phyloP scores from a whole-genome alignment of 495 filamentous ascomycete genomes.

The Elasticomyces elasticus region DNA sequence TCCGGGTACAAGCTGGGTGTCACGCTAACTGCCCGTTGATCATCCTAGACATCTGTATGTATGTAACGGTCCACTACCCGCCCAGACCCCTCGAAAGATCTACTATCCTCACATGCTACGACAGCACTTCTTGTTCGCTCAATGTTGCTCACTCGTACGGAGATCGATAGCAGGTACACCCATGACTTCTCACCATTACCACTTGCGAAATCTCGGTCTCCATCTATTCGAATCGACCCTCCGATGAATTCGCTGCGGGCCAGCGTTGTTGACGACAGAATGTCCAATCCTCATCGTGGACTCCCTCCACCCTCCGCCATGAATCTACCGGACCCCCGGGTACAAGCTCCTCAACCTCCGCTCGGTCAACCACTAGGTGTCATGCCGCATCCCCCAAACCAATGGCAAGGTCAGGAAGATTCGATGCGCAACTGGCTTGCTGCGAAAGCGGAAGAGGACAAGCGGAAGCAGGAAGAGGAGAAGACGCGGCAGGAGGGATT shows the following conservation, averaged over 20 bases:
- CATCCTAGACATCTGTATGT: slow-evolving; percentile 12
- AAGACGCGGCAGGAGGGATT: slow-evolving; percentile 71
- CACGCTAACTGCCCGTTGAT: too few species aligned
- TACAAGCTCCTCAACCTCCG: slow-evolving; percentile 8
- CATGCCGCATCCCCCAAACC: slow-evolving; percentile 59
- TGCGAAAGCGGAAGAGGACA: slow-evolving; percentile 79
- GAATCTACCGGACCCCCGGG: slow-evolving; percentile 41
- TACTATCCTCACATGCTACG: background rate
- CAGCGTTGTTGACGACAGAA: slow-evolving; percentile 33
- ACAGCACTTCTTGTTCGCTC: background rate
- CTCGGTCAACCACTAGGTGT: slow-evolving; percentile 27
- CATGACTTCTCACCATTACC: slow-evolving; percentile 57
- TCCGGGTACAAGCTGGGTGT: too few species aligned
- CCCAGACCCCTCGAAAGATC: background rate
- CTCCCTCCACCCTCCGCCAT: slow-evolving; percentile 66
- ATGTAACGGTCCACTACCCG: slow-evolving; percentile 8
- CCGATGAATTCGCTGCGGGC: slow-evolving; percentile 33
- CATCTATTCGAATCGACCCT: slow-evolving; percentile 44
- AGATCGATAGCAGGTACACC: slow-evolving; percentile 56
- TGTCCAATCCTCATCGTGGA: slow-evolving; percentile 66
- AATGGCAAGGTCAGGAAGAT: slow-evolving; percentile 68
- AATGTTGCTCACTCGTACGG: slow-evolving; percentile 55
- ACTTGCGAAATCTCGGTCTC: slow-evolving; percentile 49
- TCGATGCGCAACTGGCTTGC: slow-evolving; percentile 72
- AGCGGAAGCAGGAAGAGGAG: slow-evolving; percentile 76